Evolutionary conservation across 202 grass and related monocot species (phyloP).

Genomic region (Schoenoplectus tabernaemontani): DNA sequence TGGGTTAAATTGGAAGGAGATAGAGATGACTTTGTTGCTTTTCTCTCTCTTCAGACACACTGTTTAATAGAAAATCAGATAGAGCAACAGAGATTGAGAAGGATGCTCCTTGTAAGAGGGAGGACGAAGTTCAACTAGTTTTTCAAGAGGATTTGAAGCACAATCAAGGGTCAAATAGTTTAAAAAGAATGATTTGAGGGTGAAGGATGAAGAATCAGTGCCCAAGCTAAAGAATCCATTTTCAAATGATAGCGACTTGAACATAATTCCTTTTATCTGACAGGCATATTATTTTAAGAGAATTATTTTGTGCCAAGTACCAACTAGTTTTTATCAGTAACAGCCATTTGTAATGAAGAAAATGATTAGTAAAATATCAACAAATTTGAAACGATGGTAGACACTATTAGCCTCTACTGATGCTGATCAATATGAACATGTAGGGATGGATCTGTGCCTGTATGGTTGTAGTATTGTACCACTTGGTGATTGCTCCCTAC

Average conservation of each 20-base stretch:
- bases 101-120: constrained; percentile 36
- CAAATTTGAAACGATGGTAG: not conserved
- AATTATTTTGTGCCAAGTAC: no score
- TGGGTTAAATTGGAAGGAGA: constrained; percentile 81
- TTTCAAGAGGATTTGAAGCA: constrained; percentile 38
- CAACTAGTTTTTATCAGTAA: not conserved
- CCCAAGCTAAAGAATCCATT: constrained; percentile 29
- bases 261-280: constrained; percentile 29
- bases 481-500: not conserved
- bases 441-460: not conserved
- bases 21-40: constrained; percentile 60
- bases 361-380: not conserved
- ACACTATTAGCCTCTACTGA: no score
- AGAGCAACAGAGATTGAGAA: constrained; percentile 23
- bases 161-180: constrained; percentile 50
- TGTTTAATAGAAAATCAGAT: constrained; percentile 27
- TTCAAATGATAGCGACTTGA: constrained; percentile 46
- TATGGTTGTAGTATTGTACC: not conserved
- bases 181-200: constrained; percentile 57
- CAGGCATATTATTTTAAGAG: constrained; percentile 24
- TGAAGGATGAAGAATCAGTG: constrained; percentile 51
- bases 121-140: constrained; percentile 26
- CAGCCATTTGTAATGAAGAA: not conserved
- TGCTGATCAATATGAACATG: not conserved
- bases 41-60: constrained; percentile 42